Percentiles rank a stretch among this genome's conserved stretches.
Conservation (phyloP, 352 stramenopile genomes). For the Plasmopara halstedii region DNA sequence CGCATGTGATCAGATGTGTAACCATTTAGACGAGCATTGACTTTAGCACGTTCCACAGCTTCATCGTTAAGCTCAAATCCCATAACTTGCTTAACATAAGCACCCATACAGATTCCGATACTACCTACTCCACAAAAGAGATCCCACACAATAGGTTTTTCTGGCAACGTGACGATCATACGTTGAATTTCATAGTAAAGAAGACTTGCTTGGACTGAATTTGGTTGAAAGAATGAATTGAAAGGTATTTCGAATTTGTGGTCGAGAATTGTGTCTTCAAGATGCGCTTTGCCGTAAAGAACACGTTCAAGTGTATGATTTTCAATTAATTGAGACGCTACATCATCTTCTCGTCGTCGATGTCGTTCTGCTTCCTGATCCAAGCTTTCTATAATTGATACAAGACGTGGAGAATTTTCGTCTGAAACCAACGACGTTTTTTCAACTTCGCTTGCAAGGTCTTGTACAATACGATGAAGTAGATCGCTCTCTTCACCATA, state of each 20-base stretch:
- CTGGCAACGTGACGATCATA: constrained; percentile 16
- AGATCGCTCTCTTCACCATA: constrained; percentile 24
- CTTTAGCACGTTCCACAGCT: constrained; percentile 42
- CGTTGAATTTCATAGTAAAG: constrained; percentile 52
- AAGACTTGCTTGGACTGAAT: constrained; percentile 42
- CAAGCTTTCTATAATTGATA: constrained; percentile 56
- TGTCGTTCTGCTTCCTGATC: constrained; percentile 55
- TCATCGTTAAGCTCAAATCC: constrained; percentile 63
- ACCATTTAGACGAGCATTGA: constrained; percentile 53
- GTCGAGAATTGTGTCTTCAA: constrained; percentile 53
- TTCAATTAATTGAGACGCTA: not conserved
- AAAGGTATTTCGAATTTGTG: constrained; percentile 61
- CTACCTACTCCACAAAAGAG: constrained; percentile 75
- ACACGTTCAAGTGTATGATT: constrained; percentile 5
- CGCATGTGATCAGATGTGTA: constrained; percentile 45
- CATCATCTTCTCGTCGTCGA: constrained; percentile 1
- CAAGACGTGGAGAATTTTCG: constrained; percentile 16
- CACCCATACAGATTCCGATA: constrained; percentile 70
- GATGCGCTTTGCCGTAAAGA: constrained; percentile 37
- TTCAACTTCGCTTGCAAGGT: constrained; percentile 15
- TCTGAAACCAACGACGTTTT: not conserved
- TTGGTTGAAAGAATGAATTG: constrained; percentile 78
- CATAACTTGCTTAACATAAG: constrained; percentile 33
- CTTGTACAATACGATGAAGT: constrained; percentile 26
- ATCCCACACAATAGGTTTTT: constrained; percentile 64